phyloP scores from a whole-genome alignment of 2,329 filamentous ascomycete species.

The Colletotrichum sp. region DNA sequence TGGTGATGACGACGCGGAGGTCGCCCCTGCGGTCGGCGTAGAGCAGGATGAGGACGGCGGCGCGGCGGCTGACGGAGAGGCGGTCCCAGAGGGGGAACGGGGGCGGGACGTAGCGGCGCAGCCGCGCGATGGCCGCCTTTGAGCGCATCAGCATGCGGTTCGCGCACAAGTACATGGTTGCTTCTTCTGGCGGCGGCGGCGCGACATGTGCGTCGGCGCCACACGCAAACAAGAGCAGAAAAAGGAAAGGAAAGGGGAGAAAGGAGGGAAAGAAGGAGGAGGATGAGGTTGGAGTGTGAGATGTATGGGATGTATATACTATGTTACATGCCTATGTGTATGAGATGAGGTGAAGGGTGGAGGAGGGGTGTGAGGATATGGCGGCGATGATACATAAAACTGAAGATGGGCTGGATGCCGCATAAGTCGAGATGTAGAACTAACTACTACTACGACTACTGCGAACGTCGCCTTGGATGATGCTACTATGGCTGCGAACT shows the following conservation, averaged over 20 bases:
- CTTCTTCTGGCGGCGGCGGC: background rate
- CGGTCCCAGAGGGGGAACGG: conserved; percentile 66
- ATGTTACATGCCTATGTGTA: background rate
- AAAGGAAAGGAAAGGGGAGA: background rate
- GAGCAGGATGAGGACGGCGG: conserved; percentile 86
- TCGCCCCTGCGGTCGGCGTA: conserved; percentile 86
- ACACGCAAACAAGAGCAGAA: background rate
- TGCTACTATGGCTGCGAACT: background rate
- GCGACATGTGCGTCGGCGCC: background rate
- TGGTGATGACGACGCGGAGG: conserved; percentile 73
- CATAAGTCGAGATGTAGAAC: background rate
- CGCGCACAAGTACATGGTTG: conserved; percentile 21
- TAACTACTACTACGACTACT: background rate
- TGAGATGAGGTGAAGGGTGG: background rate
- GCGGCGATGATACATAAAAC: background rate
- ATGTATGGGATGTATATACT: background rate
- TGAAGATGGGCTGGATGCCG: background rate
- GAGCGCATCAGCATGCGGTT: conserved; percentile 22
- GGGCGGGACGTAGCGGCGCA: conserved; percentile 65
- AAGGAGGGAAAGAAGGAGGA: background rate
- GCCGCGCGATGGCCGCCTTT: conserved; percentile 63
- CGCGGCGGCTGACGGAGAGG: conserved; percentile 70
- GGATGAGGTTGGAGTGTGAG: background rate
- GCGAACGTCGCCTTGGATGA: background rate
- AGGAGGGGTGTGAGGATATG: conserved; percentile 1